These are phyloP conservation scores for Agarophyton chilense DNA, from an alignment of 23 red algal species.

Conservation along the genomic window DNA sequence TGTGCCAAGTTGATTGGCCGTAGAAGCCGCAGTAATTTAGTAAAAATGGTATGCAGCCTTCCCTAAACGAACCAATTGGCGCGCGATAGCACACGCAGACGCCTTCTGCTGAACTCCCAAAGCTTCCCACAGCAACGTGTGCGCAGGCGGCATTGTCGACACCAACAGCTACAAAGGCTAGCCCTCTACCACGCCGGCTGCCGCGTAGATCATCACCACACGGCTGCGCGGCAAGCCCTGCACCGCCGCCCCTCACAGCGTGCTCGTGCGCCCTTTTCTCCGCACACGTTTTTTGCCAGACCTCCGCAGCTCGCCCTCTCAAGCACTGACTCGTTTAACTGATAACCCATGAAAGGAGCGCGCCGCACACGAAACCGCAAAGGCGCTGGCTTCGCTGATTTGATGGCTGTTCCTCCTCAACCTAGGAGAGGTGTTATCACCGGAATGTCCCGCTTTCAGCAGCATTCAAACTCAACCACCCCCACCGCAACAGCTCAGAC, in stretches of 20 bases:
- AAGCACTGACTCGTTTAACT: neutral
- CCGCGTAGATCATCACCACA: too few species aligned
- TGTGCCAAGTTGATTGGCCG: too few species aligned
- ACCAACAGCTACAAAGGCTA: too few species aligned
- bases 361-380: slow-evolving; percentile 39
- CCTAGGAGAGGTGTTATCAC: slow-evolving; percentile 45
- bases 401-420: slow-evolving; percentile 13
- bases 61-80: too few species aligned
- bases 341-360: slow-evolving; percentile 56
- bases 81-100: too few species aligned
- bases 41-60: too few species aligned
- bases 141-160: too few species aligned
- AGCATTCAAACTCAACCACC: slow-evolving; percentile 1
- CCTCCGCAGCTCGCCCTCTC: neutral
- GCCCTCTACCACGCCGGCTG: too few species aligned
- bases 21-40: too few species aligned
- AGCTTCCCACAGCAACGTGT: too few species aligned
- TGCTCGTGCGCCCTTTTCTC: neutral
- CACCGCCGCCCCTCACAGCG: neutral
- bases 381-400: slow-evolving; percentile 47
- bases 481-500: neutral
- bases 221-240: too few species aligned
- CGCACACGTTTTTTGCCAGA: neutral
- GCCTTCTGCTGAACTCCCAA: too few species aligned
- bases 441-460: slow-evolving; percentile 21